A percentile compares a stretch with the other conserved stretches of the same genome.
These are phyloP conservation scores for Phlebiopsis flavidoalba DNA, from an alignment of 768 basidiomycete species.

Conservation along the genomic window DNA sequence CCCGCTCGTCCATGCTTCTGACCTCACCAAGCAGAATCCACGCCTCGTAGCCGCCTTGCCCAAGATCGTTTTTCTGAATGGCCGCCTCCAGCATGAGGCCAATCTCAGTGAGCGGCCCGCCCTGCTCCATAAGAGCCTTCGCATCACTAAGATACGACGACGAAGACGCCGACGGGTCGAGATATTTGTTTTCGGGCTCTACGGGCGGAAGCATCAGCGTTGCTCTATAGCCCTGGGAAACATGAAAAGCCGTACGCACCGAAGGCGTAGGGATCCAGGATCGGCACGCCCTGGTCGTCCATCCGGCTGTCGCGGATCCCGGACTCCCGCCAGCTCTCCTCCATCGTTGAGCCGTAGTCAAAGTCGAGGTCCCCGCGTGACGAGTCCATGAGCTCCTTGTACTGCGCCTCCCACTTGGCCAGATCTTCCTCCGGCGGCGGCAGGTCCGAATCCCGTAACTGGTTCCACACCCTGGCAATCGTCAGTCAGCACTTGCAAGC, in stretches of 20 bases:
- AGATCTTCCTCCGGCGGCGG: constrained; percentile 59
- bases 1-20: constrained; percentile 84
- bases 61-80: constrained; percentile 75
- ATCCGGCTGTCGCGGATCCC: constrained; percentile 38
- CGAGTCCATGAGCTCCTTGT: constrained; percentile 69
- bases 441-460: constrained; percentile 51
- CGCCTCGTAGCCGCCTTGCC: constrained; percentile 79
- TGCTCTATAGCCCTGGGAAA: background rate
- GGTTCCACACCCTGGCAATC: constrained; percentile 52
- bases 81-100: constrained; percentile 87
- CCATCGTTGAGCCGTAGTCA: constrained; percentile 57
- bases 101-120: constrained; percentile 85
- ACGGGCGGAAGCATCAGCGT: background rate
- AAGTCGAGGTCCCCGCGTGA: constrained; percentile 57
- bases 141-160: constrained; percentile 62
- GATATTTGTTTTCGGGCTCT: constrained; percentile 73
- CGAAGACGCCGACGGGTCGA: constrained; percentile 45
- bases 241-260: constrained; percentile 58
- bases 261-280: constrained; percentile 68
- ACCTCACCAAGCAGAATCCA: constrained; percentile 93
- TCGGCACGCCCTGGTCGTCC: constrained; percentile 71
- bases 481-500: background rate
- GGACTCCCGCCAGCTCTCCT: constrained; percentile 58
- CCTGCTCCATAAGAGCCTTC: constrained; percentile 68
- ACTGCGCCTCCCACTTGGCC: constrained; percentile 80